Conservation (phyloP, 2,329 filamentous ascomycete species). For the Colletotrichum sp. region DNA sequence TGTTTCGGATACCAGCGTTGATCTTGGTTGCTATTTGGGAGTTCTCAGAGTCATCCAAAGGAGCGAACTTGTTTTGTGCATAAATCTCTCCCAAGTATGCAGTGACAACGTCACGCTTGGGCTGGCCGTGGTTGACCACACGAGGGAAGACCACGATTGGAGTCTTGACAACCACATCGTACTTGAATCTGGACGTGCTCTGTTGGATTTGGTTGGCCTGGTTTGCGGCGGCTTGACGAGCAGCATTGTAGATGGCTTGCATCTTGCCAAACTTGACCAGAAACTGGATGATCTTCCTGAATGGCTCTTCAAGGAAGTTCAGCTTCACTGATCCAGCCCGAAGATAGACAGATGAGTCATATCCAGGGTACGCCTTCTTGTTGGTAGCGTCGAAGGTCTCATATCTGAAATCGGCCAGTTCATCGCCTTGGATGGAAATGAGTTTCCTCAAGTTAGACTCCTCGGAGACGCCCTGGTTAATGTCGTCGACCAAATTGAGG, state of each 20-base stretch:
- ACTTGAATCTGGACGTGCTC: constrained; percentile 87
- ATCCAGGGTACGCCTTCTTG: constrained; percentile 81
- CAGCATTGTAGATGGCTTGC: constrained; percentile 98
- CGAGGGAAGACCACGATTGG: constrained; percentile 96
- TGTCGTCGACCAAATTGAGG: constrained; percentile 87
- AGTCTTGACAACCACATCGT: constrained; percentile 91
- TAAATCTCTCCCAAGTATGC: constrained; percentile 98
- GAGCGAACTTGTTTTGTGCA: constrained; percentile 89
- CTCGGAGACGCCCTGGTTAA: constrained; percentile 86
- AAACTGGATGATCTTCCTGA: constrained; percentile 97
- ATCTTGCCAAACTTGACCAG: constrained; percentile 99
- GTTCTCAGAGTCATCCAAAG: constrained; percentile 77
- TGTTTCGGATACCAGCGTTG: constrained; percentile 88
- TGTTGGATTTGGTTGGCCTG: constrained; percentile 95
- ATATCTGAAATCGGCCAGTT: constrained; percentile 96
- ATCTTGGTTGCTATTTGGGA: constrained; percentile 86
- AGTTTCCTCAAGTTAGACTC: constrained; percentile 84
- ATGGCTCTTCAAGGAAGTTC: constrained; percentile 96
- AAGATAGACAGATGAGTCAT: constrained; percentile 89
- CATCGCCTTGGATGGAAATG: constrained; percentile 93
- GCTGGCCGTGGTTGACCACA: constrained; percentile 70
- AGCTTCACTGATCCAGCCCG: constrained; percentile 94
- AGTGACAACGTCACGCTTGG: constrained; percentile 82
- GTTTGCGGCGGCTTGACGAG: constrained; percentile 89
- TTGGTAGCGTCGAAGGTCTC: constrained; percentile 87